phyloP scores from a whole-genome alignment of 768 basidiomycete genomes.

The Candolleomyces eurysporus region DNA sequence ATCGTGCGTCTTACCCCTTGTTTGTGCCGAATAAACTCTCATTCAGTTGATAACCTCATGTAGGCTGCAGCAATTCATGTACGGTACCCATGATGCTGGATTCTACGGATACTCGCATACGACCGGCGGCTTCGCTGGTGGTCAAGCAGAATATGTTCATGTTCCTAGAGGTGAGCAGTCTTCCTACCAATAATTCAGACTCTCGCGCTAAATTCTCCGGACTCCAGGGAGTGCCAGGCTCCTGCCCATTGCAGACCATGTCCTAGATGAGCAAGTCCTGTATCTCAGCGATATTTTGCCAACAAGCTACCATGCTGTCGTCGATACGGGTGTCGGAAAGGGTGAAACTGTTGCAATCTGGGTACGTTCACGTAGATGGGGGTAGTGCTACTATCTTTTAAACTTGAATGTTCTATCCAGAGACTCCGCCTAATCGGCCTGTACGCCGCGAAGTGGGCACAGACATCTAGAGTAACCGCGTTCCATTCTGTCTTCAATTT shows the following conservation, averaged over 20 bases:
- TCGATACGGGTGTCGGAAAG: constrained; percentile 69
- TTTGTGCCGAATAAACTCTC: not conserved
- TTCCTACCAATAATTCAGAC: not conserved
- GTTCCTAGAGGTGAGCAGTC: constrained; percentile 49
- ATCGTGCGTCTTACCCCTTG: constrained; percentile 34
- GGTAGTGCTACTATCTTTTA: too few species aligned
- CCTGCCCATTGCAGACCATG: constrained; percentile 61
- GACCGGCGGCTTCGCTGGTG: too few species aligned
- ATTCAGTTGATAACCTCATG: not conserved
- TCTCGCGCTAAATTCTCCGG: too few species aligned
- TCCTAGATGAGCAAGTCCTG: constrained; percentile 60
- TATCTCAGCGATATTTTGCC: constrained; percentile 64
- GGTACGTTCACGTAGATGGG: constrained; percentile 35
- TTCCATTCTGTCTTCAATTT: constrained; percentile 47
- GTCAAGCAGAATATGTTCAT: constrained; percentile 74
- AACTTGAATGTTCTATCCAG: constrained; percentile 28
- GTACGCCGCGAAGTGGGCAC: constrained; percentile 57
- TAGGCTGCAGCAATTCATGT: constrained; percentile 56
- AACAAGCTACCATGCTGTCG: constrained; percentile 72
- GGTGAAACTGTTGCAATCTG: constrained; percentile 73
- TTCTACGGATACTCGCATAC: constrained; percentile 75
- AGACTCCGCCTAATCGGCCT: constrained; percentile 71
- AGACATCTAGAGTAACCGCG: constrained; percentile 55
- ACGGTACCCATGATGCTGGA: constrained; percentile 66
- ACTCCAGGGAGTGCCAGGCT: constrained; percentile 56